Evolutionary conservation across 2,329 filamentous ascomycete species (phyloP), one percentile per base, ranked within the genome.

Genomic region (Salinomyces thailandicus): DNA sequence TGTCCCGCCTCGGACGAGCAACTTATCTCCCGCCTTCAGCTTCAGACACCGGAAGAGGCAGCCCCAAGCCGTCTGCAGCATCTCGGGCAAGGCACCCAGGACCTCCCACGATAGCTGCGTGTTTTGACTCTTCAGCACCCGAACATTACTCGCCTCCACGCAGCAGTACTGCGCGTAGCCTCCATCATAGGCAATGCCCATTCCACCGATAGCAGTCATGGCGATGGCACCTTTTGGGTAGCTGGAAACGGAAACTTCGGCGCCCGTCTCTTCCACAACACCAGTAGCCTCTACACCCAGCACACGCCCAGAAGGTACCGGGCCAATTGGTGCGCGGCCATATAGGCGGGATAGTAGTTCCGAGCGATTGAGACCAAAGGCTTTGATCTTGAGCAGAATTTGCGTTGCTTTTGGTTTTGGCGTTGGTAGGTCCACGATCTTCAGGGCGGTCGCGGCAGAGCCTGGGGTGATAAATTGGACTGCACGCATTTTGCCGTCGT

Each of bases 41-140:
- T 55, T 48, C 31, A 71, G 45, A 3, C 55, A 49, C 31, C 50
- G 54, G n/a, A 62, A 59, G 24, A 71, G 40, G 5, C 57, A 56
- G 1, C 67, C 67, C 48, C 61, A 69, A 1, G 67, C 62, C 2
- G 67, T 71, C 51, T 70, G 66, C 40, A 71, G 39, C 67, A 71
- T 71, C 50, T 70, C 67, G 2, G 66, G 67, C 35, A 68, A 51
- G 1, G 67, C 66, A 4, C 64, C 68, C 1, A 72, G 42, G 2
- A 58, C 49, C 19, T 60, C 55, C 66, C 67, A 69, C 0, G 51
- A 46, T 4, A 68, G 43, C 11, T 51, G 46, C 5, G 54, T 58
- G 16, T 53, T 46, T 11, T 66, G 39, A 4, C 47, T 45, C 32
- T 62, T 62, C 28, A 12, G 6, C 8, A 30, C 8, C 11, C 14